Conservation (phyloP, 331 rosid species). For the Quercus phellos region DNA sequence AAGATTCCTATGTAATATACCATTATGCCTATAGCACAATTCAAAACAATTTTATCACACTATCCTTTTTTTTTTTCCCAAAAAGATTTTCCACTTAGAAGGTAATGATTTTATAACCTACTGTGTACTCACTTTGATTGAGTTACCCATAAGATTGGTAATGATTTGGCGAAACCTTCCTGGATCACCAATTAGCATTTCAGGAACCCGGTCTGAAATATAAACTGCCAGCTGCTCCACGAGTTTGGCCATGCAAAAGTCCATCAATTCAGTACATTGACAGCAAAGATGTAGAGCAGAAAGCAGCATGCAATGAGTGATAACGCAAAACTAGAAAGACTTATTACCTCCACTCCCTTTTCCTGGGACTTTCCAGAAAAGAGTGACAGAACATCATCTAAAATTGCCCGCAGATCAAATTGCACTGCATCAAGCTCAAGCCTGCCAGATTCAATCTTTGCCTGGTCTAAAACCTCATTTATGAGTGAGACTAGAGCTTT, state of each 20-base stretch:
- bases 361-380: constrained; percentile 89
- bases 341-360: constrained; percentile 88
- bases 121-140: constrained; percentile 56
- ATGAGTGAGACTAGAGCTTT: constrained; percentile 84
- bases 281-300: not conserved
- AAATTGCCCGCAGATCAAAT: constrained; percentile 62
- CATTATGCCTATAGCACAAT: not conserved
- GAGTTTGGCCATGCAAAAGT: constrained; percentile 23
- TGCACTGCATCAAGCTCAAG: constrained; percentile 84
- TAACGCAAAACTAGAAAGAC: constrained; percentile 1
- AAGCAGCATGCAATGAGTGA: not conserved
- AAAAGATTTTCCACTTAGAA: not conserved
- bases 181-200: constrained; percentile 74
- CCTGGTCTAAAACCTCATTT: constrained; percentile 93
- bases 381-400: constrained; percentile 84
- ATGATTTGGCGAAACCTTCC: constrained; percentile 84
- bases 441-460: constrained; percentile 93
- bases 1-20: not conserved
- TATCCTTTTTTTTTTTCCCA: not conserved
- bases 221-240: constrained; percentile 65
- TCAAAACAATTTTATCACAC: not conserved
- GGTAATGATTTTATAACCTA: not conserved
- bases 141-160: constrained; percentile 85
- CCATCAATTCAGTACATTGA: constrained; percentile 16
- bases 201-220: constrained; percentile 78